These are phyloP conservation scores for Poa pratensis DNA, from an alignment of 176 grass and related monocot genomes.

Conservation along the genomic window DNA sequence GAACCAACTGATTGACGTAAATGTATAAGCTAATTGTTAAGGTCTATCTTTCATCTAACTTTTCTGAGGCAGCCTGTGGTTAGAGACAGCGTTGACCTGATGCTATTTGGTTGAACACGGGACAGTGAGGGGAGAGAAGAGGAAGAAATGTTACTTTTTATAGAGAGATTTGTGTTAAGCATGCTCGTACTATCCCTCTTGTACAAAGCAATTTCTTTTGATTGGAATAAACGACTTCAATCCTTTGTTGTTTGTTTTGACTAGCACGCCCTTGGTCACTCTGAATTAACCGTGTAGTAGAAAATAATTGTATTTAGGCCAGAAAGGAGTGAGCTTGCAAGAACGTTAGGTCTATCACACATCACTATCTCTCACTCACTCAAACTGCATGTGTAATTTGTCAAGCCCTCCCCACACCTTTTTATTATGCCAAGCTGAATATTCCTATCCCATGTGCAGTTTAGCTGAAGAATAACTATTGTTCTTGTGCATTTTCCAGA, in stretches of 20 bases:
- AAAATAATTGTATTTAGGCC: not conserved
- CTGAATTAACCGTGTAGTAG: not conserved
- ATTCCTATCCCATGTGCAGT: not conserved
- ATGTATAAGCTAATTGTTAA: conserved; percentile 7
- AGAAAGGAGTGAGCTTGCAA: not conserved
- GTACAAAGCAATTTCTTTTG: not conserved
- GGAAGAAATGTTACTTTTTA: too few species aligned
- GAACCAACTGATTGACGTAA: not conserved
- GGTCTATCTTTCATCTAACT: not conserved
- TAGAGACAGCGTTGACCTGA: not conserved
- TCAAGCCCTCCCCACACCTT: not conserved
- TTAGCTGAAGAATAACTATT: conserved; percentile 24
- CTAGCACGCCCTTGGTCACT: not conserved
- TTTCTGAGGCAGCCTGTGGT: too few species aligned
- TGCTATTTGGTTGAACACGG: not conserved
- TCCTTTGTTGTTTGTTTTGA: not conserved
- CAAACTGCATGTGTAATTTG: not conserved
- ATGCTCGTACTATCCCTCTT: not conserved
- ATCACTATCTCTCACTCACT: not conserved
- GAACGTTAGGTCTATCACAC: not conserved
- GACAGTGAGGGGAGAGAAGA: not conserved
- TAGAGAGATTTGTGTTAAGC: not conserved
- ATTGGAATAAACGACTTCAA: not conserved
- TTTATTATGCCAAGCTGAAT: not conserved
- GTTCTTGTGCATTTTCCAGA: conserved; percentile 53